Evolutionary conservation across 192 early-diverging fungal species (phyloP).

Genomic region (Mortierella claussenii): DNA sequence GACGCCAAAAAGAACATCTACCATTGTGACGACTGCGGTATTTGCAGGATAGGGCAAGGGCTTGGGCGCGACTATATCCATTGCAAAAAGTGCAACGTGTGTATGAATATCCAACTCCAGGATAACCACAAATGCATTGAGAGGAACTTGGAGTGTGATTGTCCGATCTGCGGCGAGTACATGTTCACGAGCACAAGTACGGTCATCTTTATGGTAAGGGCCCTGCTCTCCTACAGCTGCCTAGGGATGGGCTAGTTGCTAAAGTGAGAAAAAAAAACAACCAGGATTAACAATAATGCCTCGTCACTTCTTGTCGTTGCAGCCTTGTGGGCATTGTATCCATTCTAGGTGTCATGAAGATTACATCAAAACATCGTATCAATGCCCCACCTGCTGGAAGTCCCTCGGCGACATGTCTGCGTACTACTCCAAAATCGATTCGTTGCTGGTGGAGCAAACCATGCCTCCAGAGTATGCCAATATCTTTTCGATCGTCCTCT

Average conservation of each 20-base stretch:
- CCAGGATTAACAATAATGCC: too few species aligned
- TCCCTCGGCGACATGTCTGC: conserved; percentile 86
- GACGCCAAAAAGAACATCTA: conserved; percentile 86
- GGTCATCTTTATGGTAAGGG: conserved; percentile 84
- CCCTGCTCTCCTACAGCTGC: too few species aligned
- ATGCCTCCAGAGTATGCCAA: conserved; percentile 94
- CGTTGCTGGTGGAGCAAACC: conserved; percentile 75
- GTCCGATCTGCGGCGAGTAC: conserved; percentile 96
- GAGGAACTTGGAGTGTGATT: conserved; percentile 89
- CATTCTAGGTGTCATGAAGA: conserved; percentile 87
- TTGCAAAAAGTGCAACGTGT: conserved; percentile 91
- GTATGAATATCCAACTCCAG: conserved; percentile 81
- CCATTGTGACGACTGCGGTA: conserved; percentile 93
- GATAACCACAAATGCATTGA: conserved; percentile 92
- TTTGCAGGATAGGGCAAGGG: conserved; percentile 89
- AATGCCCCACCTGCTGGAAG: conserved; percentile 95
- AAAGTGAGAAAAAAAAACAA: too few species aligned
- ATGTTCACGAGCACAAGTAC: conserved; percentile 88
- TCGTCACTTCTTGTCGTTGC: too few species aligned
- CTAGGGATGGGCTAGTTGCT: too few species aligned
- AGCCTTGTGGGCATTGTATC: conserved; percentile 93
- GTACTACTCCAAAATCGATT: conserved; percentile 88
- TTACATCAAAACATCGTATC: conserved; percentile 90
- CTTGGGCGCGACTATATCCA: conserved; percentile 88
- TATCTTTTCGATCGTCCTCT: conserved; percentile 79